Conservation (phyloP, 441 rosid species). For the Brassica balearica region DNA sequence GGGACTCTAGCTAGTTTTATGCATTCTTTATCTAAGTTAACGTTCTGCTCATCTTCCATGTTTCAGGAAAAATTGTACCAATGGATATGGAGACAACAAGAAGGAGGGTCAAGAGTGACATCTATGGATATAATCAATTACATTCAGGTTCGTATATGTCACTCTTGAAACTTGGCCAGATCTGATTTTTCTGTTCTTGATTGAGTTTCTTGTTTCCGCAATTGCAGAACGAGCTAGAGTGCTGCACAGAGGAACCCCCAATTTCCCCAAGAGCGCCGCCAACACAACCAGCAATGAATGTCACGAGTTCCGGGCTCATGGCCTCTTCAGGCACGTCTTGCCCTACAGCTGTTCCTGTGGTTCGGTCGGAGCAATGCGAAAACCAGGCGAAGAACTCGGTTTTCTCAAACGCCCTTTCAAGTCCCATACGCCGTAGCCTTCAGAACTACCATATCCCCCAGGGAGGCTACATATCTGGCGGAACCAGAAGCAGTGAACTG, state of each 20-base stretch:
- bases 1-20: conserved; percentile 1
- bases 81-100: conserved; percentile 91
- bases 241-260: conserved; percentile 58
- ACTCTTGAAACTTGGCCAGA: neutral
- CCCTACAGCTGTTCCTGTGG: conserved; percentile 35
- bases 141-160: conserved; percentile 63
- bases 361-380: conserved; percentile 62
- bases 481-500: conserved; percentile 52
- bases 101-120: conserved; percentile 78
- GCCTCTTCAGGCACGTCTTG: conserved; percentile 62
- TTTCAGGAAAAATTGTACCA: conserved; percentile 86
- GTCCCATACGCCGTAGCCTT: conserved; percentile 75
- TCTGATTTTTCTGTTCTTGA: conserved; percentile 11
- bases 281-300: conserved; percentile 51
- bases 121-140: conserved; percentile 67
- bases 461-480: conserved; percentile 58
- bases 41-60: neutral
- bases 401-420: conserved; percentile 93
- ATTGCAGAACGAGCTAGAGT: conserved; percentile 75
- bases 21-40: neutral
- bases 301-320: conserved; percentile 49
- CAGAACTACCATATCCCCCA: conserved; percentile 57
- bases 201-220: conserved; percentile 12
- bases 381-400: conserved; percentile 80
- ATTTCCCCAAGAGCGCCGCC: conserved; percentile 70